Evolutionary conservation across 257 asterid genomes (phyloP).

Genomic region (Lithospermum erythrorhizon): DNA sequence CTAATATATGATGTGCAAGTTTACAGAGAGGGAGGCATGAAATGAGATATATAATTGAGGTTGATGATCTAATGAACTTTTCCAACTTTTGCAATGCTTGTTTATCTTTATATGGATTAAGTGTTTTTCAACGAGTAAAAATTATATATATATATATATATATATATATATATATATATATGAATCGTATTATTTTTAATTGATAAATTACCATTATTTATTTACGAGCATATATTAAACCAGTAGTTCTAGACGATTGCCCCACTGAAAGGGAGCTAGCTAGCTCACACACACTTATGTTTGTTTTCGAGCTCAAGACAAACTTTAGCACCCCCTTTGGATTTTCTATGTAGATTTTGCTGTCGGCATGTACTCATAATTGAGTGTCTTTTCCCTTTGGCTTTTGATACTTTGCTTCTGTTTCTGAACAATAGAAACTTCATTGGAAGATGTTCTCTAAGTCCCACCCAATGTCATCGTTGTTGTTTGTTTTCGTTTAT

Average conservation of each 20-base stretch:
- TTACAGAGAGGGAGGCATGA: no score
- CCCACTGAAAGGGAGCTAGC: conserved; percentile 24
- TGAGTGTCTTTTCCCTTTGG: conserved; percentile 4
- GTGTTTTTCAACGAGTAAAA: no score
- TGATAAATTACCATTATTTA: no score
- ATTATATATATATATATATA: no score
- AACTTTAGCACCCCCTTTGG: conserved; percentile 4
- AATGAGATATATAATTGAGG: no score
- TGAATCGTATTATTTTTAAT: no score
- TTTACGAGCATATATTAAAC: no score
- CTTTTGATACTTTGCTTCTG: conserved; percentile 8
- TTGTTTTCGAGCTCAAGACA: conserved; percentile 12
- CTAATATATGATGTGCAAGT: no score
- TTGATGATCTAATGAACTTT: no score
- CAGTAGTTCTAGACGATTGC: conserved; percentile 8
- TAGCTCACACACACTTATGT: conserved; percentile 17
- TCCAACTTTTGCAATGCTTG: no score
- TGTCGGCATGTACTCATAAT: conserved; percentile 22
- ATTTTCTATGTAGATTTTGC: conserved; percentile 7
- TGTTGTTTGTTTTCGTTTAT: conserved; percentile 8
- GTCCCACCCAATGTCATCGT: conserved; percentile 12
- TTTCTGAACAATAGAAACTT: conserved; percentile 18
- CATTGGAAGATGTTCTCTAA: conserved; percentile 17
- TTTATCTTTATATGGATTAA: no score
- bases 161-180: no score